Base-by-base conservation (phyloP, 805 yeast genomes). In the Ogataea paradorogensis region DNA sequence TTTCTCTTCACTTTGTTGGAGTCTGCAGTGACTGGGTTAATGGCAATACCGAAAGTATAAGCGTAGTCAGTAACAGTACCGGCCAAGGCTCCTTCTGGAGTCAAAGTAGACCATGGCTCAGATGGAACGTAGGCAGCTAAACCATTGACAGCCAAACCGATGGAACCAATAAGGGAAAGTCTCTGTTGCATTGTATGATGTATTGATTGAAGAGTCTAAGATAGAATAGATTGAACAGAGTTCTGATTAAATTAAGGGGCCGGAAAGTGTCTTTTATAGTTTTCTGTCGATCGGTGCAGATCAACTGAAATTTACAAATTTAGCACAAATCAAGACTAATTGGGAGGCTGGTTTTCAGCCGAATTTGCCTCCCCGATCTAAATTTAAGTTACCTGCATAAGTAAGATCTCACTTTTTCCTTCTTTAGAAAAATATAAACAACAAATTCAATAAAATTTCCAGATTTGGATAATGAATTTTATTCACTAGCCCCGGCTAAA, bases 31-130 rank as follows among this genome's bases (percentile, higher is more conserved):
- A 76, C 55, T 45, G 85, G 76, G 49, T 71, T 69, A 50, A 84
- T 78, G 45, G 84, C 83, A 53, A 84, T 83, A 67, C 90, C 95
- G 57, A 84, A 84, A 35, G 74, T 59, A 38, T 67, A 60, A 25
- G 76, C 44, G 72, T 78, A 79, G 52, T 77, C 78, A 37, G 86
- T 78, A 40, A 71, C 51, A 46, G 81, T 82, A 58, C 78, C 78
- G 9, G 51, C 52, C 20, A 73, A 71, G 38, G 72, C 53, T 32
- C 73, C 78, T 31, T 63, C 42, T 50, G 91, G 90, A 25, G 88
- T 80, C 63, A 83, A 71, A 41, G 87, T 79, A 42, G 82, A 61
- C 84, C 84, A 82, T 56, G 82, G 78, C 47, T 77, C 82, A 45
- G 78, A 63, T 50, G 84, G 84, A 48, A 78, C 76, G 53, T 75